A percentile compares a stretch with the other conserved stretches of the same genome.
phyloP scores from a whole-genome alignment of 495 filamentous ascomycete genomes.

The Aspergillus saccharolyticus region DNA sequence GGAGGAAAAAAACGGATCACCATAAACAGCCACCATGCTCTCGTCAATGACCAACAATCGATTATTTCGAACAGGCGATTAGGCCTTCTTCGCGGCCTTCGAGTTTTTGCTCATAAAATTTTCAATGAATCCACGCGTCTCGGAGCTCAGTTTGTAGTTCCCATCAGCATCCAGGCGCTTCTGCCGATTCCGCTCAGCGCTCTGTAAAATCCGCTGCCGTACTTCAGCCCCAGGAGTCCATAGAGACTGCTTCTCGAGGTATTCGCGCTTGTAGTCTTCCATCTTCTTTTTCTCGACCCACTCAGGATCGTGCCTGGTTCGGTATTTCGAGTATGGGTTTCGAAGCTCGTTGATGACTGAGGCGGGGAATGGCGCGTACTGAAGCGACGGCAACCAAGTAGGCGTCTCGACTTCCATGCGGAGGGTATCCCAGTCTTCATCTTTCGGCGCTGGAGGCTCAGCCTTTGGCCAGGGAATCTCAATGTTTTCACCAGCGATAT shows the following conservation, averaged over 20 bases:
- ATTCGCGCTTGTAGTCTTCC: conserved; percentile 55
- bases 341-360: conserved; percentile 81
- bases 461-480: conserved; percentile 69
- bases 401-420: conserved; percentile 67
- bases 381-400: conserved; percentile 71
- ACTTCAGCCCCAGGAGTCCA: conserved; percentile 41
- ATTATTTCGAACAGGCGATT: conserved; percentile 4
- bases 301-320: conserved; percentile 69
- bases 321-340: conserved; percentile 77
- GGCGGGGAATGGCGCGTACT: conserved; percentile 71
- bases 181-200: no score
- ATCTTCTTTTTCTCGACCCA: conserved; percentile 49
- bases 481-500: conserved; percentile 43
- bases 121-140: conserved; percentile 34
- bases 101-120: conserved; percentile 23
- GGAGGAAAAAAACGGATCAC: conserved; percentile 8
- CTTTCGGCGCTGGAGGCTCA: conserved; percentile 35
- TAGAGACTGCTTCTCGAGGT: conserved; percentile 47
- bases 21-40: neutral
- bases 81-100: conserved; percentile 17
- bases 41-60: neutral
- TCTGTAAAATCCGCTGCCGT: conserved; percentile 14
- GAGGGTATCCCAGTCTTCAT: conserved; percentile 62
- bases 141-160: conserved; percentile 31
- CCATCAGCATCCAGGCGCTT: conserved; percentile 38